phyloP scores from a whole-genome alignment of 2,329 filamentous ascomycete genomes.

The Metarhizium sp. region DNA sequence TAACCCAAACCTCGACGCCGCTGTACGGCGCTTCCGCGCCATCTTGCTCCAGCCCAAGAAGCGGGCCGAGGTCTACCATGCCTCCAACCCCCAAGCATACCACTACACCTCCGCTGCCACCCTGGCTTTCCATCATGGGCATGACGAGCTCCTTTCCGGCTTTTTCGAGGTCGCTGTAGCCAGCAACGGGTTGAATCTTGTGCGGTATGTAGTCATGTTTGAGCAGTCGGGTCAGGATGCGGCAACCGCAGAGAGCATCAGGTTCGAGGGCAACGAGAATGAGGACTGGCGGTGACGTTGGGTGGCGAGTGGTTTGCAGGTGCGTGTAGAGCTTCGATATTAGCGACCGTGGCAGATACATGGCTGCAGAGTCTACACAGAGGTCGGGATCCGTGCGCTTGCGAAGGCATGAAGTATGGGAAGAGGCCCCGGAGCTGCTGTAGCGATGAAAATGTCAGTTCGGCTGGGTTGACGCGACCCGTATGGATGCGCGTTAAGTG shows the following conservation, averaged over 20 bases:
- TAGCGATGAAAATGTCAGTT: neutral
- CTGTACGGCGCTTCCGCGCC: slow-evolving; percentile 59
- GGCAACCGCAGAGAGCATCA: slow-evolving; percentile 89
- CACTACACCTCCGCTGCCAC: slow-evolving; percentile 80
- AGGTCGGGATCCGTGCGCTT: slow-evolving; percentile 14
- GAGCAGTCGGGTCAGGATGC: slow-evolving; percentile 84
- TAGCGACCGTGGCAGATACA: slow-evolving; percentile 90
- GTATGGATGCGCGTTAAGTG: neutral
- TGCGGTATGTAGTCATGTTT: slow-evolving; percentile 97
- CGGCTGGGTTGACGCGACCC: neutral
- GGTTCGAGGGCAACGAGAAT: slow-evolving; percentile 90
- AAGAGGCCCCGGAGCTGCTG: neutral
- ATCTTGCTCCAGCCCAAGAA: slow-evolving; percentile 61
- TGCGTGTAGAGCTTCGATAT: slow-evolving; percentile 88
- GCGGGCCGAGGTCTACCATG: slow-evolving; percentile 74
- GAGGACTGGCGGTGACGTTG: slow-evolving; percentile 83
- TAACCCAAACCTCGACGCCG: slow-evolving; percentile 90
- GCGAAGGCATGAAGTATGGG: slow-evolving; percentile 17
- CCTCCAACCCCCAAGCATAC: slow-evolving; percentile 90
- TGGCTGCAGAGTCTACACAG: slow-evolving; percentile 32
- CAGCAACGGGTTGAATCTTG: slow-evolving; percentile 90
- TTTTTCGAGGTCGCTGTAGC: slow-evolving; percentile 80
- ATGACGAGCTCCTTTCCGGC: slow-evolving; percentile 70
- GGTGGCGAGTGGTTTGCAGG: slow-evolving; percentile 76
- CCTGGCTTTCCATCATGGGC: slow-evolving; percentile 78